Evolutionary conservation across 176 grass and related monocot species (phyloP).

Genomic region (Neostapfia colusana): DNA sequence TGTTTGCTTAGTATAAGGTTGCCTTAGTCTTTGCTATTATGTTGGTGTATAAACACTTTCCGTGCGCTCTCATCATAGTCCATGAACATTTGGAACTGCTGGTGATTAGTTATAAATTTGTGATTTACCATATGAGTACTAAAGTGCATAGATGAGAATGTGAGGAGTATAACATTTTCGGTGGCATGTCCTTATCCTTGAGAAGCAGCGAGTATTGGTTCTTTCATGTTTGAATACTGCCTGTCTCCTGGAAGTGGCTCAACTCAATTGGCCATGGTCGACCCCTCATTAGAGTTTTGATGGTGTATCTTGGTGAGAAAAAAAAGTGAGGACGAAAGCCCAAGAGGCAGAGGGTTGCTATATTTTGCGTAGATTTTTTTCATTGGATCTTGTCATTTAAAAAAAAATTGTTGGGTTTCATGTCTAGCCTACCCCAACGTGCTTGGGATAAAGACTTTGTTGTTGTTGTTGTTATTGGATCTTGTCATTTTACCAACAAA

Average conservation of each 20-base stretch:
- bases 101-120: background rate
- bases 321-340: background rate
- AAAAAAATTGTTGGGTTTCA: too few relatives aligned
- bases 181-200: background rate
- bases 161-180: background rate
- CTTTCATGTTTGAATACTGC: background rate
- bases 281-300: background rate
- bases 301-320: background rate
- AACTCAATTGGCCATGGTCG: background rate
- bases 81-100: slow-evolving; percentile 4
- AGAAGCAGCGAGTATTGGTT: background rate
- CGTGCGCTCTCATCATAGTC: background rate
- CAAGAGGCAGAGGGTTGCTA: too few relatives aligned
- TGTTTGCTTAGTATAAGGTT: background rate
- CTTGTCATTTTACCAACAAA: background rate
- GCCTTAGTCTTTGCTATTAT: background rate
- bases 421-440: too few relatives aligned
- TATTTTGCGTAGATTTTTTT: too few relatives aligned
- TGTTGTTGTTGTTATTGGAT: background rate
- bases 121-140: background rate
- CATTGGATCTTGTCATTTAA: too few relatives aligned
- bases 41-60: background rate
- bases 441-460: too few relatives aligned
- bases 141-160: background rate
- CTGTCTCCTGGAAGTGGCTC: background rate